Percentiles rank a stretch among this genome's conserved stretches.
phyloP scores from a whole-genome alignment of 805 yeast genomes.

The Kodamaea restingae region DNA sequence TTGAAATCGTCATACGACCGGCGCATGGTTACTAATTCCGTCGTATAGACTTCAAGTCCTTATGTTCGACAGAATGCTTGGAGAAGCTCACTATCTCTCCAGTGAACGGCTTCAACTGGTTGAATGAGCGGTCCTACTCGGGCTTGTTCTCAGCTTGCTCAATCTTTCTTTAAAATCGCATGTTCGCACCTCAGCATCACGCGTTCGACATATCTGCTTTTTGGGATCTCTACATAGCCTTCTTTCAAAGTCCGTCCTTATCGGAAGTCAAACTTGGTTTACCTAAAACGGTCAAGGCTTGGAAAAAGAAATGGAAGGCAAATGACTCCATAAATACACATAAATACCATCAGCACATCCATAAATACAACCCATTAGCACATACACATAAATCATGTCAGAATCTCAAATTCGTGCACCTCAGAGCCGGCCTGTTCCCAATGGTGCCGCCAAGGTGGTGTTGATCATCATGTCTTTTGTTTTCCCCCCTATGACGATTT shows the following conservation, averaged over 20 bases:
- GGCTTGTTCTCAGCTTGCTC: constrained; percentile 77
- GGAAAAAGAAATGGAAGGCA: not conserved
- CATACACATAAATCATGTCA: no score
- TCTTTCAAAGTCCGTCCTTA: constrained; percentile 66
- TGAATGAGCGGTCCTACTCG: constrained; percentile 75
- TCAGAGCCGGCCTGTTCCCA: no score
- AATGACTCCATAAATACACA: no score
- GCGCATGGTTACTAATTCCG: constrained; percentile 69
- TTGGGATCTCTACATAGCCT: constrained; percentile 88
- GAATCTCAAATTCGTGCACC: not conserved
- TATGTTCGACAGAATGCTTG: constrained; percentile 67
- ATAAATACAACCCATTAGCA: no score
- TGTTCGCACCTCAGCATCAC: constrained; percentile 4
- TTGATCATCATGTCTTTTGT: constrained; percentile 31
- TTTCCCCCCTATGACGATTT: constrained; percentile 40
- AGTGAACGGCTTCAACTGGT: constrained; percentile 54
- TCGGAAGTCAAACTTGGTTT: not conserved
- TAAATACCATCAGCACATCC: no score
- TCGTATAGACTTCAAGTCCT: constrained; percentile 75
- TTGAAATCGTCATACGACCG: constrained; percentile 72
- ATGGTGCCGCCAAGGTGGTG: constrained; percentile 8
- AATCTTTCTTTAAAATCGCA: constrained; percentile 64
- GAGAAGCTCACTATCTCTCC: constrained; percentile 75
- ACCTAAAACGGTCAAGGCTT: not conserved
- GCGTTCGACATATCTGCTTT: constrained; percentile 55